Percentiles rank a stretch among this genome's conserved stretches.
phyloP scores from a whole-genome alignment of 2,329 filamentous ascomycete species.

The Passalora sequoiae region DNA sequence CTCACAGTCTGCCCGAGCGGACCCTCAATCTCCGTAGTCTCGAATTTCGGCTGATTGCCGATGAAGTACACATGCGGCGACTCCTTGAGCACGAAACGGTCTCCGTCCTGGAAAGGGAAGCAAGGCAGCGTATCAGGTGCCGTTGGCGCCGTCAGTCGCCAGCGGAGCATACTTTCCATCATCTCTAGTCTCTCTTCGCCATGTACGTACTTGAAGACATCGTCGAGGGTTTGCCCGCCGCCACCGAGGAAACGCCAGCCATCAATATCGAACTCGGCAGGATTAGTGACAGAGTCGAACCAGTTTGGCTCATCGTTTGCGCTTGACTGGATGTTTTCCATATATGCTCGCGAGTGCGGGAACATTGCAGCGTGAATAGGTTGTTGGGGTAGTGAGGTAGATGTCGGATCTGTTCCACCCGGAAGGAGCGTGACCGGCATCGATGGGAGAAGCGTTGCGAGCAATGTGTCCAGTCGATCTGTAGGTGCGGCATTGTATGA shows the following conservation, averaged over 20 bases:
- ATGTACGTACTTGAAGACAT: constrained; percentile 80
- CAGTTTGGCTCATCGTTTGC: constrained; percentile 50
- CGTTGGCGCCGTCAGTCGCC: constrained; percentile 86
- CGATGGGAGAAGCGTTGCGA: constrained; percentile 73
- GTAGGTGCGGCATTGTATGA: constrained; percentile 84
- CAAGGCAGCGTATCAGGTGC: constrained; percentile 95
- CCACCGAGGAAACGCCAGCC: constrained; percentile 84
- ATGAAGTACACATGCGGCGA: constrained; percentile 91
- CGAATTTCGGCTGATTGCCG: constrained; percentile 52
- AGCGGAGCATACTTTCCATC: constrained; percentile 92
- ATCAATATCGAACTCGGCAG: constrained; percentile 84
- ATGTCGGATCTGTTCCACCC: constrained; percentile 78
- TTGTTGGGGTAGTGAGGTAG: constrained; percentile 85
- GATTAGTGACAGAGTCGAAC: constrained; percentile 88
- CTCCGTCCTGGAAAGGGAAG: constrained; percentile 91
- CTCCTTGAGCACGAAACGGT: constrained; percentile 78
- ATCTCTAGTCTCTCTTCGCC: constrained; percentile 72
- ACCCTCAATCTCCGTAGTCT: constrained; percentile 55
- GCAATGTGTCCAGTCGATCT: constrained; percentile 75
- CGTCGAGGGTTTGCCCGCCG: constrained; percentile 87
- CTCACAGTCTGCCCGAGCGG: constrained; percentile 61
- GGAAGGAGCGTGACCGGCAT: constrained; percentile 87
- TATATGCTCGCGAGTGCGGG: constrained; percentile 66
- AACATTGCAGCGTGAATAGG: constrained; percentile 92
- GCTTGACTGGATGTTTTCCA: constrained; percentile 40